Base-by-base conservation (phyloP, 371 early-diverging fungal species). In the Rhizopus arrhizus region DNA sequence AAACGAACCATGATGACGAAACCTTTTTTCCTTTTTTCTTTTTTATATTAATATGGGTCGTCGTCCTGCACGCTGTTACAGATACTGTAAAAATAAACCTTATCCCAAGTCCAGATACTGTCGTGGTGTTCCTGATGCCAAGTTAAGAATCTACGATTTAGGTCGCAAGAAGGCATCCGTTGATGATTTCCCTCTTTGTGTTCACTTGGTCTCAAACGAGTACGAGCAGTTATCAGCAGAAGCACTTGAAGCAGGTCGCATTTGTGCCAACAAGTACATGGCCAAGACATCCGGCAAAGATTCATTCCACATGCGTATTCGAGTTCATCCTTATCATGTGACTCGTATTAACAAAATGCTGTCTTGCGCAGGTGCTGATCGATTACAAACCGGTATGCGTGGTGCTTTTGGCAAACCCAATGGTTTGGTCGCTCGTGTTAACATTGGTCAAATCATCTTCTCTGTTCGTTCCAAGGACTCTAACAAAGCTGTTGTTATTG, bases 331-430 rank as follows among this genome's bases (percentile, higher is more conserved):
- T 51, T 98, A 91, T 89, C 99, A 99, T 88, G 99, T 99, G 54
- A 83, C 99, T 71, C 96, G 99, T 80, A 99, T 99, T 93, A 99
- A 99, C 92, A 99, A 99, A 90, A 99, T 99, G 99, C 92, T 99
- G 91, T 99, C 99, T 68, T 99, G 99, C 85, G 99, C 99, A 73
- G 99, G 99, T 86, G 99, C 99, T 73, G 99, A 99, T 93, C 86
- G 99, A 85, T 92, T 99, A 73, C 99, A 99, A 86, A 95, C 95
- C 66, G 99, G 99, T 90, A 99, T 99, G 99, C 95, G 99, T 87
- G 99, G 99, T 82, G 99, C 99, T 72, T 99, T 90, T 78, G 99
- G 99, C 73, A 99, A 99, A 91, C 99, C 99, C 72, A 88, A 91
- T 67, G 99, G 99, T 77, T 87, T 91, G 64, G 99, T 95, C 64